These are phyloP conservation scores for Margaritispora aquatica DNA, from an alignment of 495 filamentous ascomycete genomes.

Conservation along the genomic window DNA sequence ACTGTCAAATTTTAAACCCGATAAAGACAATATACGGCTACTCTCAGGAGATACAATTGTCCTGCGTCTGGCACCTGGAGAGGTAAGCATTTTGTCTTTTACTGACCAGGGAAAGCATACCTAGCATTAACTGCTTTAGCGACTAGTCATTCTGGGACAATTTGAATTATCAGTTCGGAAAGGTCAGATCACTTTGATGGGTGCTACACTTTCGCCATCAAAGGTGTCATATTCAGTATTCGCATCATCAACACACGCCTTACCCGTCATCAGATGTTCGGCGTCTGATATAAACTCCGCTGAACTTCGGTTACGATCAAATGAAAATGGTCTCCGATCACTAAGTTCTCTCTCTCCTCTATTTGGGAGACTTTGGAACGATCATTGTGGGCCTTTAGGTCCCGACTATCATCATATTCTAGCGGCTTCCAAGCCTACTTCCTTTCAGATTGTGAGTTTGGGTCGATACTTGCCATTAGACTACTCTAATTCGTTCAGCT, in stretches of 20 bases:
- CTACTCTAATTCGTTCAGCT: conserved; percentile 28
- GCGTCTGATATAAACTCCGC: conserved; percentile 42
- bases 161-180: conserved; percentile 65
- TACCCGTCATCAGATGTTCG: conserved; percentile 61
- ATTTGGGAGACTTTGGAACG: conserved; percentile 72
- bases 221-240: conserved; percentile 53
- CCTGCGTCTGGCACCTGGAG: conserved; percentile 36
- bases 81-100: conserved; percentile 31
- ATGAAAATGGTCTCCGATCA: conserved; percentile 45
- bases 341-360: conserved; percentile 59
- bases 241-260: conserved; percentile 69
- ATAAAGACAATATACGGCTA: conserved; percentile 34
- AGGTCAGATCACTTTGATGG: conserved; percentile 59
- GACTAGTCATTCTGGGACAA: conserved; percentile 61
- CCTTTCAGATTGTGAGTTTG: conserved; percentile 17
- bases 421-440: not conserved
- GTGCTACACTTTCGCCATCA: conserved; percentile 54
- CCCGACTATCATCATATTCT: conserved; percentile 2
- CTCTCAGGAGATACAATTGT: conserved; percentile 29
- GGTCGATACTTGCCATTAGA: not conserved
- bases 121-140: conserved; percentile 34
- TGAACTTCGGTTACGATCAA: conserved; percentile 43
- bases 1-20: conserved; percentile 39
- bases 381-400: conserved; percentile 29
- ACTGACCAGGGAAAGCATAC: not conserved